phyloP scores from a whole-genome alignment of 192 early-diverging fungal species.

The Pilaira anomala region DNA sequence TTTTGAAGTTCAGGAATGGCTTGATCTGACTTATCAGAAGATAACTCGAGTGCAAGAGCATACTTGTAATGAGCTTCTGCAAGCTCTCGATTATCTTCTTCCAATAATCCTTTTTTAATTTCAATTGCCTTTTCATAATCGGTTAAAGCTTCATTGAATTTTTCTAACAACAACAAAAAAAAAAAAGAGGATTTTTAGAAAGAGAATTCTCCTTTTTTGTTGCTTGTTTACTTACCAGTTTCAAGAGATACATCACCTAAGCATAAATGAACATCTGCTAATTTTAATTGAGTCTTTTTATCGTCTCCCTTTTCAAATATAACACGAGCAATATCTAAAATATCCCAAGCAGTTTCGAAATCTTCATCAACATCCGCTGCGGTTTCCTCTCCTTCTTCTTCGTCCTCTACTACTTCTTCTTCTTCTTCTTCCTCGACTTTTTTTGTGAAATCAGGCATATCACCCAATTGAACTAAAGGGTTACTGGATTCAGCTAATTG shows the following conservation, averaged over 20 bases:
- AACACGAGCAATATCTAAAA: slow-evolving; percentile 79
- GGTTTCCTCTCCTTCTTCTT: slow-evolving; percentile 40
- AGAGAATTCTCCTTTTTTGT: not conserved
- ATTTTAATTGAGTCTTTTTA: slow-evolving; percentile 45
- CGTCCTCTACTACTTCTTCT: slow-evolving; percentile 44
- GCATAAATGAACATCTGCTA: slow-evolving; percentile 68
- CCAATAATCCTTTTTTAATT: slow-evolving; percentile 49
- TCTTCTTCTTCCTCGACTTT: slow-evolving; percentile 45
- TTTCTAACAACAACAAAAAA: too few species aligned
- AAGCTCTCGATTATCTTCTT: slow-evolving; percentile 54
- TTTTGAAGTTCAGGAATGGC: slow-evolving; percentile 56
- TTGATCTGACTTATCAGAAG: slow-evolving; percentile 39
- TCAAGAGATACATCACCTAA: slow-evolving; percentile 89
- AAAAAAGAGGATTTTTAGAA: not conserved
- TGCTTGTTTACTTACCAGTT: slow-evolving; percentile 51
- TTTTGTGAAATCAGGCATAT: slow-evolving; percentile 52
- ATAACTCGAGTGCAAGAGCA: slow-evolving; percentile 62
- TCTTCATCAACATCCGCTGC: slow-evolving; percentile 52
- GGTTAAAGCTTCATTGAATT: slow-evolving; percentile 63
- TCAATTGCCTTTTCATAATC: slow-evolving; percentile 56
- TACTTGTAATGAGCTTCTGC: slow-evolving; percentile 74
- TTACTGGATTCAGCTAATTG: slow-evolving; percentile 31
- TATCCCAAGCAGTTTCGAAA: slow-evolving; percentile 79
- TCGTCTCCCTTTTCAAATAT: slow-evolving; percentile 60
- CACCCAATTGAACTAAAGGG: slow-evolving; percentile 61